Percentiles rank a stretch among this genome's conserved stretches.
These are phyloP conservation scores for Ormosia semicastrata DNA, from an alignment of 306 rosid genomes.

Conservation along the genomic window DNA sequence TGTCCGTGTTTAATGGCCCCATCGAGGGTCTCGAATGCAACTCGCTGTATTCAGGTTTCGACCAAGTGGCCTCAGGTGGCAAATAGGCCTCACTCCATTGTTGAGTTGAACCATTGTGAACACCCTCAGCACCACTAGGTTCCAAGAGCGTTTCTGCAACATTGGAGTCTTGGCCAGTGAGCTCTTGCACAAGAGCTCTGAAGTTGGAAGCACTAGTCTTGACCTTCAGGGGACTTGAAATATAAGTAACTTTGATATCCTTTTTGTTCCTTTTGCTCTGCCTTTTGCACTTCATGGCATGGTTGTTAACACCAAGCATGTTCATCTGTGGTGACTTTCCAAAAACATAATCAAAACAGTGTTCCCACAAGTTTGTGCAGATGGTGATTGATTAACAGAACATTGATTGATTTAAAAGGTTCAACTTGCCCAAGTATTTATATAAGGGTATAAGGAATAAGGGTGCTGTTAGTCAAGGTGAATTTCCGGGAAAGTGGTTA, in stretches of 20 bases:
- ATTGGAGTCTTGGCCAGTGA: conserved; percentile 78
- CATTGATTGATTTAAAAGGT: background rate
- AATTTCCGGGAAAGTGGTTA: conserved; percentile 42
- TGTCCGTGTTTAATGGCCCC: conserved; percentile 28
- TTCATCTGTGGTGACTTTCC: background rate
- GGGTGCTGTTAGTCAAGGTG: conserved; percentile 29
- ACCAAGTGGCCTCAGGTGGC: background rate
- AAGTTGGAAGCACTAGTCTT: conserved; percentile 73
- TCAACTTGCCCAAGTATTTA: conserved; percentile 21
- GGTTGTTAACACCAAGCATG: background rate
- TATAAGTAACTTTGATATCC: conserved; percentile 69
- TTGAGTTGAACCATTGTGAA: background rate
- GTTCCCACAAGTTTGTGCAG: background rate
- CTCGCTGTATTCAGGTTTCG: conserved; percentile 24
- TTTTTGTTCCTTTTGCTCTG: conserved; percentile 36
- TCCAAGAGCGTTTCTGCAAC: conserved; percentile 50
- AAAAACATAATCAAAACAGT: background rate
- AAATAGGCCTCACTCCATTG: conserved; percentile 5
- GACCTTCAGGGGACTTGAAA: conserved; percentile 85
- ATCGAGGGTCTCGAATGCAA: conserved; percentile 24
- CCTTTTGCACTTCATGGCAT: conserved; percentile 41
- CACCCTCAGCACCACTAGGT: background rate
- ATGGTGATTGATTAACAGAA: background rate
- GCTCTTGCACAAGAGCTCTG: conserved; percentile 84
- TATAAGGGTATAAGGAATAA: background rate